Evolutionary conservation across 2,329 filamentous ascomycete species (phyloP), one percentile per base, ranked within the genome.

Genomic region (Sphaerulina musiva): DNA sequence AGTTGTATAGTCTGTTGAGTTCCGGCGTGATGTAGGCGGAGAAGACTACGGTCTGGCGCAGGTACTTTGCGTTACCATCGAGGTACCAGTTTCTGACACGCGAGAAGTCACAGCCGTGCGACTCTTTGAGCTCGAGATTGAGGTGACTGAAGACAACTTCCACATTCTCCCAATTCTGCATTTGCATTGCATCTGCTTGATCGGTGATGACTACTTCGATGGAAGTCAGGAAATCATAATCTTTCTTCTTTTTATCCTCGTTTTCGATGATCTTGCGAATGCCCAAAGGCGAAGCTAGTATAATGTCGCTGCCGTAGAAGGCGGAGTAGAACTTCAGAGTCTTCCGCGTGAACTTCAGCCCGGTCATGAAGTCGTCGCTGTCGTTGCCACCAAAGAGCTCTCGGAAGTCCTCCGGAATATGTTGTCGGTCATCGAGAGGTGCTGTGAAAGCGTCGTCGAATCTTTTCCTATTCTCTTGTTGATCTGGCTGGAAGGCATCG

Each of bases 111-210:
- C 89, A 95, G 60, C 87, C 91, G 70, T 96, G 91, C 0, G 89
- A 82, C 29, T 68, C 64, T 66, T 86, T 89, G 38, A 93, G 92
- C 65, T 95, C 89, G 20, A 87, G 78, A 69, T 98, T 98, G 58
- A 98, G 80, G 69, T 95, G 89, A 59, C 89, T 84, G 66, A 97
- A 91, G 64, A 96, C 87, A 69, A 87, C 88, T 69, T 95, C 88
- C 57, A 96, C 82, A 68, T 98, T 92, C 66, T 96, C 90, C 91
- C 92, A 97, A 70, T 95, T 97, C 70, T 98, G 93, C 90, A 96
- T 96, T 7, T 95, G 81, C 41, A 96, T 80, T 0, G 90, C 90
- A 70, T 97, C 91, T 10, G 89, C 86, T 72, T 97, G 91, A 69
- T 98, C 93, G 57, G 95, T 79, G 45, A 97, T 78, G 32, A 93